Evolutionary conservation across 2,329 filamentous ascomycete species (phyloP).

Genomic region (Hypoxylon sp.): DNA sequence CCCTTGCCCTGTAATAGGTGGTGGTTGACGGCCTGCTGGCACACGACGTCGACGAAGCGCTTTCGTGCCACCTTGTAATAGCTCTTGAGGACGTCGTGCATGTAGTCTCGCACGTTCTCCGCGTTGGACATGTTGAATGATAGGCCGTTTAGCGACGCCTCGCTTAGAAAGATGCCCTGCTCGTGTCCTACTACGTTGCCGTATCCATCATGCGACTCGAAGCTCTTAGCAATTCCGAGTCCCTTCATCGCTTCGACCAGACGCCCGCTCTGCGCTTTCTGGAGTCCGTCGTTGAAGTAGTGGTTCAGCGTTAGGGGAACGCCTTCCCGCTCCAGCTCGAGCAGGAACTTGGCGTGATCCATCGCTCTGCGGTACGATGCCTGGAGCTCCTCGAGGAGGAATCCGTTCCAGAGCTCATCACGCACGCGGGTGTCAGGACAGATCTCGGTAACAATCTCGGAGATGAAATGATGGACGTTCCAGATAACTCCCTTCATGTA

Average conservation of each 20-base stretch:
- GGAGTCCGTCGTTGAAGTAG: slow-evolving; percentile 54
- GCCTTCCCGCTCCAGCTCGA: slow-evolving; percentile 58
- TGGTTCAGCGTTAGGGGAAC: slow-evolving; percentile 58
- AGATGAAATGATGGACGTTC: slow-evolving; percentile 57
- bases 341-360: slow-evolving; percentile 54
- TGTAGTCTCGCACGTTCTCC: slow-evolving; percentile 55
- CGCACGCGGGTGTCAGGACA: slow-evolving; percentile 54
- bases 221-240: slow-evolving; percentile 5
- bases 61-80: slow-evolving; percentile 70
- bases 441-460: slow-evolving; percentile 48
- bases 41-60: slow-evolving; percentile 70
- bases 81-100: slow-evolving; percentile 66
- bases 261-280: slow-evolving; percentile 40
- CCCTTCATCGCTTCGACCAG: slow-evolving; percentile 30
- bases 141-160: slow-evolving; percentile 34
- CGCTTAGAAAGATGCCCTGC: slow-evolving; percentile 36
- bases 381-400: slow-evolving; percentile 54
- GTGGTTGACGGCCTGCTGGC: slow-evolving; percentile 64
- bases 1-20: slow-evolving; percentile 58
- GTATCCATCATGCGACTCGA: not conserved
- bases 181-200: not conserved
- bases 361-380: slow-evolving; percentile 55
- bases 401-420: slow-evolving; percentile 49
- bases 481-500: slow-evolving; percentile 56
- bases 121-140: slow-evolving; percentile 43